Percentiles rank a stretch among this genome's conserved stretches.
These are phyloP conservation scores for Digitaria exilis DNA, from an alignment of 202 grass and related monocot genomes.

Conservation along the genomic window DNA sequence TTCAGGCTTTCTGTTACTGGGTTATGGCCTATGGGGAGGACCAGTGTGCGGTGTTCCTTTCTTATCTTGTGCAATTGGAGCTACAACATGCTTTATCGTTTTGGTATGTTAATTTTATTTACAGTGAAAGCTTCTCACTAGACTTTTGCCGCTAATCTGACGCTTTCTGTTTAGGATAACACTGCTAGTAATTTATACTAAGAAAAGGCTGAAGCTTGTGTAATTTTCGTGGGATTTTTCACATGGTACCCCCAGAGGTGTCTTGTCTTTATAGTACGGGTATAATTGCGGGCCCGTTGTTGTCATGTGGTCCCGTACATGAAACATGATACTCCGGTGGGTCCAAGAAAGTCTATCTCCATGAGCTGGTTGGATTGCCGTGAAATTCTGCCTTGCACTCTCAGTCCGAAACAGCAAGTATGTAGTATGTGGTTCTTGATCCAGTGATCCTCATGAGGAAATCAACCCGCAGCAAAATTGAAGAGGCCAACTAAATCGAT, in stretches of 20 bases:
- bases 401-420: no score
- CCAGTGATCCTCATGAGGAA: no score
- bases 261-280: constrained; percentile 7
- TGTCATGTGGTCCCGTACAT: not conserved
- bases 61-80: constrained; percentile 2
- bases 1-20: constrained; percentile 1
- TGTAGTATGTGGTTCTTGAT: no score
- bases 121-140: not conserved
- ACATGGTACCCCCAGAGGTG: not conserved
- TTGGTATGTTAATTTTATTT: not conserved
- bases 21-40: not conserved
- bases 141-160: not conserved
- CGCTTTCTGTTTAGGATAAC: not conserved
- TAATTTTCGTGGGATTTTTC: constrained; percentile 25
- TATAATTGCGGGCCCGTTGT: constrained; percentile 11
- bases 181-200: not conserved
- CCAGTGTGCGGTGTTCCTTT: constrained; percentile 15
- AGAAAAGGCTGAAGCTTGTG: not conserved
- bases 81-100: not conserved
- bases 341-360: not conserved
- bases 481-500: not conserved
- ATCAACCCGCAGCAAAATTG: not conserved
- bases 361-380: no score
- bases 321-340: not conserved
- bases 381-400: no score